Base-by-base conservation (phyloP, 192 early-diverging fungal species). In the Podochytrium sp. region DNA sequence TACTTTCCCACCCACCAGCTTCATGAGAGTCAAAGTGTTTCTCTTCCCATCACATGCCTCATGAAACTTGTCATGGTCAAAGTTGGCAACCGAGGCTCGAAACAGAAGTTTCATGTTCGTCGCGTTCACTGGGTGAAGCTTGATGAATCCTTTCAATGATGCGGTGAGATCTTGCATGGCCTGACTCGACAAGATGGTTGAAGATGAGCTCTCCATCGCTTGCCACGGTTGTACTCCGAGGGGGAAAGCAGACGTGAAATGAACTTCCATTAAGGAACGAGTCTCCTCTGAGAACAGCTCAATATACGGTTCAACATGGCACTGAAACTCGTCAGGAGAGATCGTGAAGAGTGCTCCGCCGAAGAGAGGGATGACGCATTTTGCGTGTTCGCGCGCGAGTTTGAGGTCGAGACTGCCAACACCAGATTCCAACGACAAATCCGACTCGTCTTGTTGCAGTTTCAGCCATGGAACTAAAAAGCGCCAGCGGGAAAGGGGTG, bases 391-490 rank as follows among this genome's bases (percentile, higher is more conserved):
- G n/a, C n/a, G n/a, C n/a, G n/a, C n/a, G n/a, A n/a, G n/a, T n/a
- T n/a, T n/a, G n/a, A n/a, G n/a, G n/a, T n/a, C n/a, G n/a, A n/a
- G n/a, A n/a, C n/a, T n/a, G n/a, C n/a, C n/a, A n/a, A n/a, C n/a
- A n/a, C 40, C 29, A 7, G 57, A 59, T 35, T 59, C 57, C 7
- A 47, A 20, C 57, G 57, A 59, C 40, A 59, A 59, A 14, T 59
- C 57, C 7, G 10, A 7, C 10, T 14, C 3, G 50, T 47, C 38
- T 40, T 40, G 35, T 69, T 29, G 35, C 41, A 52, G 7, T 56
- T 59, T 23, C 50, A 52, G 27, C 52, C 34, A 60, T 50, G 57
- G 5, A 38, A 34, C 12, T 39, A 51, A 3, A 39, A 51, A 39
- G 41, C 52, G 57, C 57, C 52, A 60, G 41, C 52, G 3, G 66